Evolutionary conservation across 805 yeast genomes (phyloP), one percentile per base, ranked within the genome.

Genomic region (Candida sonorensis): DNA sequence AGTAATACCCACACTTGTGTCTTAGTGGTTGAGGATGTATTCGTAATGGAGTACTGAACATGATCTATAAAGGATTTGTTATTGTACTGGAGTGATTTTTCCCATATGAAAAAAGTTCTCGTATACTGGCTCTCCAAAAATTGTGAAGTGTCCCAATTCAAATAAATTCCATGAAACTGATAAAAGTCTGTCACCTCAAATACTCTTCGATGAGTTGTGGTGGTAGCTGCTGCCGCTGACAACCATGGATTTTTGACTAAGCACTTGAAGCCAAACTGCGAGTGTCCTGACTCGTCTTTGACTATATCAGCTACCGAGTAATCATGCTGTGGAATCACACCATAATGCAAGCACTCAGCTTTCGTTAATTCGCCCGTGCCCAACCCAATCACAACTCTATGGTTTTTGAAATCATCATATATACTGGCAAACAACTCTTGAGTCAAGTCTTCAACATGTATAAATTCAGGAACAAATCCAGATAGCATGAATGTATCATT

Each of bases 391-490:
- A 77, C 41, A 16, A 77, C 52, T 3, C 57, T 41, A 4, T 66
- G 66, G 2, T 34, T 18, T 4, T 38, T 28, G 50, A 67, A 67
- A 2, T 46, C 33, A 1, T 37, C 31, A 34, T 41, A 36, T 36
- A 74, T 10, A 37, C 37, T 26, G 17, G 53, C 35, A 66, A 77
- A 21, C 1, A 38, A 23, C 2, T 33, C 38, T 10, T 30, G 38
- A 14, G 57, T 50, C 4, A 69, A 51, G 7, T 59, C 46, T 7
- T 62, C 50, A 1, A 59, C 50, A 1, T 61, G 42, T 3, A 60
- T 37, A 32, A 65, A 66, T 37, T 83, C 87, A 0, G 95, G 95
- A 6, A 80, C 51, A 78, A 82, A 86, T 1, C 88, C 86, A 2
- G 77, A 64, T 3, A 87, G 42, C 26, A 75, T 55, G 44, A 60